Evolutionary conservation across 495 filamentous ascomycete genomes (phyloP), one percentile per base, ranked within the genome.

Genomic region (Penicillium argentinense): DNA sequence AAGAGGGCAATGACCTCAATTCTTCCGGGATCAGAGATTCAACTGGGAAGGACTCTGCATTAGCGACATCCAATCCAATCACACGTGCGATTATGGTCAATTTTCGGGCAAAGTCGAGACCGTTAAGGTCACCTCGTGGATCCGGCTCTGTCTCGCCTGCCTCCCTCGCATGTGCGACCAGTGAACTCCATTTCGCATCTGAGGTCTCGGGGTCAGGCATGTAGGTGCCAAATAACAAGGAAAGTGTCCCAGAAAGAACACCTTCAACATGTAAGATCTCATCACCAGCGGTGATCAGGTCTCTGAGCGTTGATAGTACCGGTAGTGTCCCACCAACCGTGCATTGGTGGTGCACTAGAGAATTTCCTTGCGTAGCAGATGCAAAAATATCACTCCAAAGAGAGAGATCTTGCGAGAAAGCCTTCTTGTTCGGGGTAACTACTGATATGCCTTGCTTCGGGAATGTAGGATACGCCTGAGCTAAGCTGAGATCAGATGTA

Each of bases 361-460:
- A 88, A 17, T 82, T 82, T 0, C 73, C 78, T 34, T 71, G 47
- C 39, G 72, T 69, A 9, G 82, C 82, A 0, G 83, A 74, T 11
- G 71, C 61, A 63, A 91, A 88, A 60, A 96, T 96, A 41, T 81
- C 77, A 43, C 86, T 72, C 89, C 90, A 97, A 32, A 93, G 73
- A 45, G 76, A 69, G 44, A 86, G 79, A 22, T 76, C 78, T 24
- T 80, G 77, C 1, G 87, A 90, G 67, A 97, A 97, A 3, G 85
- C 91, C 68, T 97, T 96, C 74, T 97, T 97, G 75, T 95, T 97
- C 13, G 92, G 91, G 0, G 92, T 97, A 24, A 96, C 89, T 62
- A 97, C 79, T 55, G 78, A 86, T 66, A 97, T 85, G 6, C 91
- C 91, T 16, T 78, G 72, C 41, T 73, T 71, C 45, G 97, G 76